Percentiles rank a stretch among this genome's conserved stretches.
These are phyloP conservation scores for Intubia oerlemansii DNA, from an alignment of 2,329 filamentous ascomycete genomes.

Conservation along the genomic window DNA sequence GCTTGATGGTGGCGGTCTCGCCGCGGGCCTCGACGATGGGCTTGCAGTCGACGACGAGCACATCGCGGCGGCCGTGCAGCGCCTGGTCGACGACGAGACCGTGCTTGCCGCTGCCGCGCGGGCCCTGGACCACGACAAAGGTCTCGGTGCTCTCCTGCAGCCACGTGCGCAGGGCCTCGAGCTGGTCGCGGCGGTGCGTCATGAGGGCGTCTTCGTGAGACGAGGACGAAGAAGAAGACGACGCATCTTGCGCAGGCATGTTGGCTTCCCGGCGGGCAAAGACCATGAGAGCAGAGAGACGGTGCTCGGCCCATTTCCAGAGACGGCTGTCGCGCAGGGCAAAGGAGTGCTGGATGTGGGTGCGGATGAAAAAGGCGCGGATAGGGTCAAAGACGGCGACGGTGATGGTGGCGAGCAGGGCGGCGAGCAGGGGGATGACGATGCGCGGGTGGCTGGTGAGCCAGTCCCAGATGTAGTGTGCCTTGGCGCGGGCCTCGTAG, in stretches of 20 bases:
- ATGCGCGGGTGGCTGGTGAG: conserved; percentile 68
- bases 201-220: conserved; percentile 59
- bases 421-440: conserved; percentile 64
- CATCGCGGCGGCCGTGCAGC: conserved; percentile 52
- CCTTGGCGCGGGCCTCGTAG: conserved; percentile 61
- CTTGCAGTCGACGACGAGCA: conserved; percentile 80
- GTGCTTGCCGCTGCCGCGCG: conserved; percentile 74
- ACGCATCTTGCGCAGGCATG: too few species aligned
- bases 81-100: conserved; percentile 76
- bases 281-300: conserved; percentile 43
- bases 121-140: conserved; percentile 84
- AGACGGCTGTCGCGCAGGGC: conserved; percentile 51
- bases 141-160: conserved; percentile 75
- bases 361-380: conserved; percentile 76
- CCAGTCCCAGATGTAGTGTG: conserved; percentile 73
- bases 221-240: conserved; percentile 22
- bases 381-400: conserved; percentile 89
- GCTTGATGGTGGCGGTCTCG: conserved; percentile 65
- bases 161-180: conserved; percentile 68
- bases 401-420: conserved; percentile 60
- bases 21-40: conserved; percentile 78
- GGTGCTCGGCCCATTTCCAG: conserved; percentile 63
- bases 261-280: conserved; percentile 22
- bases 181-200: conserved; percentile 66
- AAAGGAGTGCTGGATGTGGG: conserved; percentile 62